phyloP scores from a whole-genome alignment of 164 flowering plant genomes.

The Chimonanthus praecox region DNA sequence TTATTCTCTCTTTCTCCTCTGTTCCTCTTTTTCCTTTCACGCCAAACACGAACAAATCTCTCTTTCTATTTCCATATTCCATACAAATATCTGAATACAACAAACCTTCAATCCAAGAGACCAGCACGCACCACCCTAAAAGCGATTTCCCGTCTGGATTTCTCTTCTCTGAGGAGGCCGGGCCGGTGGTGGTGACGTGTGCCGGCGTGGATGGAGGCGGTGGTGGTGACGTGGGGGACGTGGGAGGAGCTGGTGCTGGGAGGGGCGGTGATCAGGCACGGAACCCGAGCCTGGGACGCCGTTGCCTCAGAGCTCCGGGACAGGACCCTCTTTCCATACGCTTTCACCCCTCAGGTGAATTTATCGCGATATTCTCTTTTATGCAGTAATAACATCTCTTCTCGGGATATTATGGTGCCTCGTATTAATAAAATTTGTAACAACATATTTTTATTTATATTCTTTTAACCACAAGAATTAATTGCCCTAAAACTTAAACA shows the following conservation, averaged over 20 bases:
- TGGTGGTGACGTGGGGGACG: slow-evolving; percentile 61
- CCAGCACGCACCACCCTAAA: background rate
- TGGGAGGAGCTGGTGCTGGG: slow-evolving; percentile 89
- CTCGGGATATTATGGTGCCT: background rate
- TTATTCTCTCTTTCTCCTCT: background rate
- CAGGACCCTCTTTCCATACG: slow-evolving; percentile 38
- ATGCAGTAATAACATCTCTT: background rate
- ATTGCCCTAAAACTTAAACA: too few relatives aligned
- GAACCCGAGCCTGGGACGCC: slow-evolving; percentile 60
- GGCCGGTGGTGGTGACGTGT: slow-evolving; percentile 9
- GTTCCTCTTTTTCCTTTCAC: background rate
- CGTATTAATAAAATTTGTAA: background rate
- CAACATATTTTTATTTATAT: too few relatives aligned
- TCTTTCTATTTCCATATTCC: background rate
- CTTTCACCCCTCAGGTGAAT: slow-evolving; percentile 66
- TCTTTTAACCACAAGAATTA: background rate
- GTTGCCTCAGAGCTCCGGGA: slow-evolving; percentile 75
- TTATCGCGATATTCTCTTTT: background rate
- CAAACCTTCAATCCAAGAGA: background rate
- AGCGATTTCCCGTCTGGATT: background rate
- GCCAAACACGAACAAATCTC: background rate
- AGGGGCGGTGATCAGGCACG: slow-evolving; percentile 79
- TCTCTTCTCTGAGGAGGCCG: background rate
- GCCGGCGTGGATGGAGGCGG: slow-evolving; percentile 19
- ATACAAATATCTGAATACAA: background rate